Evolutionary conservation across 768 basidiomycete species (phyloP).

Genomic region (Cyathus striatus): DNA sequence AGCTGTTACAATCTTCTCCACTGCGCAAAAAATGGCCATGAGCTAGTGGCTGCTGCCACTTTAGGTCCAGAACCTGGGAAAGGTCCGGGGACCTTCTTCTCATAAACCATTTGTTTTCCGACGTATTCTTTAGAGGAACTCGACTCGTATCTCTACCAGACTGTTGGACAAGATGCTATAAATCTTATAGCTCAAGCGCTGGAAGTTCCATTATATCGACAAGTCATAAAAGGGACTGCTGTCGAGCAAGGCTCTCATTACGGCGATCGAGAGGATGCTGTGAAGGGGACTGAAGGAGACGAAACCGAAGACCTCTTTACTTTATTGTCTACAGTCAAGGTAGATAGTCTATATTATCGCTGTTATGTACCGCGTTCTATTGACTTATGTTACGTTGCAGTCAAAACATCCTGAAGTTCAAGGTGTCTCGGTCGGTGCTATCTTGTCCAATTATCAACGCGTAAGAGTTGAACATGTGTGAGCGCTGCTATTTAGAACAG

Average conservation of each 20-base stretch:
- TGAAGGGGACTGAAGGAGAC: slow-evolving; percentile 63
- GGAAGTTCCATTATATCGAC: slow-evolving; percentile 80
- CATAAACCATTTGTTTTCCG: slow-evolving; percentile 11
- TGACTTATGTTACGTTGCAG: slow-evolving; percentile 31
- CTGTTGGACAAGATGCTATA: slow-evolving; percentile 95
- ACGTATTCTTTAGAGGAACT: slow-evolving; percentile 74
- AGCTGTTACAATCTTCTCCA: slow-evolving; percentile 94
- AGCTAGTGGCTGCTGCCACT: slow-evolving; percentile 84
- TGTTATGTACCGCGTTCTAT: slow-evolving; percentile 2
- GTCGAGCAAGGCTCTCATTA: slow-evolving; percentile 84
- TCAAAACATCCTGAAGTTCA: slow-evolving; percentile 71
- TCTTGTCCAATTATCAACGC: slow-evolving; percentile 95
- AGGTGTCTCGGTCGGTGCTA: slow-evolving; percentile 92
- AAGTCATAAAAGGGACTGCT: slow-evolving; percentile 76
- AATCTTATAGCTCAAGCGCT: slow-evolving; percentile 81
- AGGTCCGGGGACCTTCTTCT: slow-evolving; percentile 46
- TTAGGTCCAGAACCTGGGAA: slow-evolving; percentile 79
- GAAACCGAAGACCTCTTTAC: slow-evolving; percentile 93
- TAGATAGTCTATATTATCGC: slow-evolving; percentile 21
- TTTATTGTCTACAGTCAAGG: slow-evolving; percentile 74
- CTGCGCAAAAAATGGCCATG: slow-evolving; percentile 80
- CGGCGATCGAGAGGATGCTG: slow-evolving; percentile 53
- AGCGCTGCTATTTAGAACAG: slow-evolving; percentile 15
- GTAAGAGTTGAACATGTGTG: slow-evolving; percentile 98
- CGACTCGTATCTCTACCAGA: slow-evolving; percentile 98